Evolutionary conservation across 2,329 filamentous ascomycete genomes (phyloP).

Genomic region (Stagonosporopsis cucurbitacearum): DNA sequence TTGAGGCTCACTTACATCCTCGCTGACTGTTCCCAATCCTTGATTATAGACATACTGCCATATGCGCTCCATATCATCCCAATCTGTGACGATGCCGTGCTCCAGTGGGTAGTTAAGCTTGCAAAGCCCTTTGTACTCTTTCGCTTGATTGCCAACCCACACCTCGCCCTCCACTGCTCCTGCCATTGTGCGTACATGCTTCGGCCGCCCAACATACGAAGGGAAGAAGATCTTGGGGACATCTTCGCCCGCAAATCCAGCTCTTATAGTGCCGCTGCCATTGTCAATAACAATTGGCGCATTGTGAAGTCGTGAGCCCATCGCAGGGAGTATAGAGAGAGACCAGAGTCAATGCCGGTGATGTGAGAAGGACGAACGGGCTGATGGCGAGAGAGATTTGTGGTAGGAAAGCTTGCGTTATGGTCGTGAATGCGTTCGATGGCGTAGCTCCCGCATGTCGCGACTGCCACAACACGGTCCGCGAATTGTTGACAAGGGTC

Average conservation of each 20-base stretch:
- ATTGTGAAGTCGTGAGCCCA: constrained; percentile 84
- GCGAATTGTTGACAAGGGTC: constrained; percentile 33
- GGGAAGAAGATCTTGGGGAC: constrained; percentile 96
- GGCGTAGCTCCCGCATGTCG: constrained; percentile 34
- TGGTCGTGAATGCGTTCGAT: constrained; percentile 31
- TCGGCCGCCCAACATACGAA: constrained; percentile 94
- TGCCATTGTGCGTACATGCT: constrained; percentile 93
- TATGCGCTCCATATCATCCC: constrained; percentile 99
- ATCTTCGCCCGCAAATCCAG: constrained; percentile 95
- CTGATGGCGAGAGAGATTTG: neutral
- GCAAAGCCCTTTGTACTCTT: constrained; percentile 86
- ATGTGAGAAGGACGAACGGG: neutral
- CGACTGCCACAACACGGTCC: constrained; percentile 43
- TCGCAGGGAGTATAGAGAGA: constrained; percentile 40
- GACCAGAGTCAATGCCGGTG: no score
- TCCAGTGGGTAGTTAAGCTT: constrained; percentile 97
- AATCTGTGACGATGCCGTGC: constrained; percentile 98
- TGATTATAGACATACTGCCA: constrained; percentile 98
- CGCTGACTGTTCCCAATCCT: constrained; percentile 93
- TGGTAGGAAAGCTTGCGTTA: constrained; percentile 17
- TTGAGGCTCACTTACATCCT: constrained; percentile 71
- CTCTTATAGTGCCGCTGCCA: constrained; percentile 95
- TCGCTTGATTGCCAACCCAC: constrained; percentile 92
- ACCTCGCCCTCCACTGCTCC: constrained; percentile 95
- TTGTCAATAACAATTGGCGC: constrained; percentile 99